Percentiles rank a stretch among this genome's conserved stretches.
phyloP scores from a whole-genome alignment of 1,284 basidiomycete genomes.

The Agroathelia rolfsii region DNA sequence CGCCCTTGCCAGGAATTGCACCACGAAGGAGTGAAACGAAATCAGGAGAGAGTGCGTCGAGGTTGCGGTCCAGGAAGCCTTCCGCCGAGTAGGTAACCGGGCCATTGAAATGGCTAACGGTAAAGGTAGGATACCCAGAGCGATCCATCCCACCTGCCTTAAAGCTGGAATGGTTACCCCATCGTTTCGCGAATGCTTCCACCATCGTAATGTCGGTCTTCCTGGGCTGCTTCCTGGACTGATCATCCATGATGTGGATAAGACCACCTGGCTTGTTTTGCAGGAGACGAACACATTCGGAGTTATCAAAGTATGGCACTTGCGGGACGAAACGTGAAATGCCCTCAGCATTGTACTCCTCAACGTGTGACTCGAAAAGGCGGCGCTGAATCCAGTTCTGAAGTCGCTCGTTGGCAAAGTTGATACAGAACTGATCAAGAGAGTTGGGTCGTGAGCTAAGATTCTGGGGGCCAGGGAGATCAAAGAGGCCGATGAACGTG shows the following conservation, averaged over 20 bases:
- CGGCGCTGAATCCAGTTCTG: constrained; percentile 78
- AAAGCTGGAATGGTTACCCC: constrained; percentile 90
- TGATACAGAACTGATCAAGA: constrained; percentile 93
- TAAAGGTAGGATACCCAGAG: constrained; percentile 81
- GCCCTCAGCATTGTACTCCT: constrained; percentile 83
- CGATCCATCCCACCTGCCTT: constrained; percentile 70
- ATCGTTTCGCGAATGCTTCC: constrained; percentile 88
- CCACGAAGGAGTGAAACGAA: constrained; percentile 87
- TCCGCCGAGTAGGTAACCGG: constrained; percentile 89
- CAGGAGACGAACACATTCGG: constrained; percentile 81
- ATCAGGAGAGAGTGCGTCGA: constrained; percentile 86
- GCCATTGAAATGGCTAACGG: constrained; percentile 86
- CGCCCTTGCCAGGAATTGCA: constrained; percentile 21
- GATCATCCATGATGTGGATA: constrained; percentile 96
- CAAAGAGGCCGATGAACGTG: constrained; percentile 91
- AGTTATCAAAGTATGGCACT: constrained; percentile 84
- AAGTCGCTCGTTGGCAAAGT: constrained; percentile 88
- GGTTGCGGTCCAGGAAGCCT: constrained; percentile 81
- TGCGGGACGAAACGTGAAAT: constrained; percentile 63
- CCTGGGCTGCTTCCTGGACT: constrained; percentile 77
- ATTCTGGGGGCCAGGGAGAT: constrained; percentile 91
- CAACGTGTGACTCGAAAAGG: constrained; percentile 71
- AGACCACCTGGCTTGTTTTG: constrained; percentile 86
- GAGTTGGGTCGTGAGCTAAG: constrained; percentile 79
- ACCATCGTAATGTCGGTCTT: constrained; percentile 94